Conservation (phyloP, 164 flowering plant species). For the Vitis vinifera region DNA sequence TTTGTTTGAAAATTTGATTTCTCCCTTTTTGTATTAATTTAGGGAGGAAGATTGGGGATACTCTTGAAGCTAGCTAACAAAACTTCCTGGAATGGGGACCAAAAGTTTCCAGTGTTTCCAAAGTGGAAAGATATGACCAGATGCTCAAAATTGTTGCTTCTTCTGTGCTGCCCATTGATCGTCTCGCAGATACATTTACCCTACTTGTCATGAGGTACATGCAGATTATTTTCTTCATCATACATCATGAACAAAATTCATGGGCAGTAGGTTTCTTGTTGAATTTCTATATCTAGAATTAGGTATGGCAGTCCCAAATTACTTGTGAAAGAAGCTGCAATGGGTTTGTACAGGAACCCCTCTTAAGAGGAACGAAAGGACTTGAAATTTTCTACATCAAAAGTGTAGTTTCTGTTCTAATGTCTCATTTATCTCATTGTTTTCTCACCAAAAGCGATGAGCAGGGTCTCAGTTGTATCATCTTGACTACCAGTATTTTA, state of each 20-base stretch:
- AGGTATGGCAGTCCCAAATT: background rate
- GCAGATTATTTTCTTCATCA: background rate
- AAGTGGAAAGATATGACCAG: background rate
- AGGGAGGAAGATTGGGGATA: background rate
- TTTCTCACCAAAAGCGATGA: background rate
- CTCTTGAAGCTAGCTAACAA: background rate
- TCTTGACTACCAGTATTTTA: background rate
- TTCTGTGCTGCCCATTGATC: background rate
- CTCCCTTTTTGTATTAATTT: background rate
- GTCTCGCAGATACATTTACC: background rate
- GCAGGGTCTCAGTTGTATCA: too few species aligned
- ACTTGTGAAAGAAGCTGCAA: background rate
- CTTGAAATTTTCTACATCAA: background rate
- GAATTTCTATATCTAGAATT: background rate
- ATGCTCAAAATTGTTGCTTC: background rate
- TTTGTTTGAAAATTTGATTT: background rate
- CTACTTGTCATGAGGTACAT: background rate
- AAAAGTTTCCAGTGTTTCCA: background rate
- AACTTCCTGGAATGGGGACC: background rate
- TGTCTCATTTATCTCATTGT: background rate
- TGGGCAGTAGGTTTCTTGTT: background rate
- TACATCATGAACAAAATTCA: background rate
- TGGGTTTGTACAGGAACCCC: conserved; percentile 2
- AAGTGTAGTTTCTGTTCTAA: background rate
- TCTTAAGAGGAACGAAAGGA: background rate